Base-by-base conservation (phyloP, 2,329 filamentous ascomycete genomes). In the Paecilomyces fulvus region DNA sequence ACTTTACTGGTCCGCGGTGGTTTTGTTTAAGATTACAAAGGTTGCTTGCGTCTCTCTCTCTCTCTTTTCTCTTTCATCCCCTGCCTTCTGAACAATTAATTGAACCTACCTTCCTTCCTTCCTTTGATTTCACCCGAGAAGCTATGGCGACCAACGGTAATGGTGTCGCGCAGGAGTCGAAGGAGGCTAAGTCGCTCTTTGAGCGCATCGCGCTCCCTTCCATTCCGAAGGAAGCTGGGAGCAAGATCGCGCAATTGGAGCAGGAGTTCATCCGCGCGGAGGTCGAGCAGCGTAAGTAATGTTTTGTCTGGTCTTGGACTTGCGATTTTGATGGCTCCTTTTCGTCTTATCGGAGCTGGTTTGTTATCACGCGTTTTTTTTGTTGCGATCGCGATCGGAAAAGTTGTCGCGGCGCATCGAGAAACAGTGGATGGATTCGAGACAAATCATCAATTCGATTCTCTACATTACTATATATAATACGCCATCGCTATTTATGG, bases 201-300 rank as follows among this genome's bases (percentile, higher is more conserved):
- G 70, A 74, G 57, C 67, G 69, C 57, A 60, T 72, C 57, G 51
- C 68, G 59, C 31, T 66, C 30, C 70, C 71, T 43, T 53, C 57
- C 51, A 64, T 74, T 55, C 68, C 72, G 28, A 66, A 66, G 57
- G 87, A 90, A 73, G 65, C 65, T 12, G 59, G 61, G 55, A 65
- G 61, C 58, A 83, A 92, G 71, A 84, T 97, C 61, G 82, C 84
- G 57, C 82, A 87, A 56, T 80, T 96, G 61, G 90, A 96, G 78
- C 81, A 85, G 64, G 87, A 95, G 61, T 95, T 96, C 67, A 86
- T 92, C 58, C 84, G 92, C 65, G 85, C 85, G 33, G 91, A 96
- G 75, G 80, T 86, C 33, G 87, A 95, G 71, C 86, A 94, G 67
- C 81, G 91, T 95, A 80, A 71, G 87, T 82, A 55, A 30, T 53